Evolutionary conservation across 345 rosid genomes (phyloP).

Genomic region (Iberis pinnata): DNA sequence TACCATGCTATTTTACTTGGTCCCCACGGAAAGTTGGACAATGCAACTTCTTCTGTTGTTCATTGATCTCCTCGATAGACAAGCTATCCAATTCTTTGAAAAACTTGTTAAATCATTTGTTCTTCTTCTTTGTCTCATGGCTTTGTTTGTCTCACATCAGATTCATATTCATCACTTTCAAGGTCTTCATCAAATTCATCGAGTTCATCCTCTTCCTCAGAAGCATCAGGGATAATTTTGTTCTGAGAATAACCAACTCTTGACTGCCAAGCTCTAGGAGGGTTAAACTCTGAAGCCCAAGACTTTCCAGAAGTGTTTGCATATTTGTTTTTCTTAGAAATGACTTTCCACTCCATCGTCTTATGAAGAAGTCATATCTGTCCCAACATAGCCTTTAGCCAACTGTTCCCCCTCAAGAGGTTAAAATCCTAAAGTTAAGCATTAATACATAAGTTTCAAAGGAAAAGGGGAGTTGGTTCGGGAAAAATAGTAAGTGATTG

Average conservation of each 20-base stretch:
- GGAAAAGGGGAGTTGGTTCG: no score
- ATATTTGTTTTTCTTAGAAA: slow-evolving; percentile 46
- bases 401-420: no score
- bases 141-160: slow-evolving; percentile 74
- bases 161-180: slow-evolving; percentile 72
- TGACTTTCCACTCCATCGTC: slow-evolving; percentile 70
- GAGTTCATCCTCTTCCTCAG: slow-evolving; percentile 38
- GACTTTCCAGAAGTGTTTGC: slow-evolving; percentile 33
- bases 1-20: no score
- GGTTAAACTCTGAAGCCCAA: slow-evolving; percentile 42
- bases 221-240: no score
- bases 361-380: slow-evolving; percentile 37
- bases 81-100: slow-evolving; percentile 52
- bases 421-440: no score
- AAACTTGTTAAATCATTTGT: slow-evolving; percentile 57
- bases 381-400: slow-evolving; percentile 40
- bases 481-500: no score
- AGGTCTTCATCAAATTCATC: slow-evolving; percentile 81
- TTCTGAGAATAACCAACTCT: no score
- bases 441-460: no score
- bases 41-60: slow-evolving; percentile 87
- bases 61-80: slow-evolving; percentile 53
- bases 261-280: slow-evolving; percentile 39
- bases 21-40: slow-evolving; percentile 98
- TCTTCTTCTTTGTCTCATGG: slow-evolving; percentile 57